Base-by-base conservation (phyloP, 2,329 filamentous ascomycete species). In the Chrysoporthe deuterocubensis region DNA sequence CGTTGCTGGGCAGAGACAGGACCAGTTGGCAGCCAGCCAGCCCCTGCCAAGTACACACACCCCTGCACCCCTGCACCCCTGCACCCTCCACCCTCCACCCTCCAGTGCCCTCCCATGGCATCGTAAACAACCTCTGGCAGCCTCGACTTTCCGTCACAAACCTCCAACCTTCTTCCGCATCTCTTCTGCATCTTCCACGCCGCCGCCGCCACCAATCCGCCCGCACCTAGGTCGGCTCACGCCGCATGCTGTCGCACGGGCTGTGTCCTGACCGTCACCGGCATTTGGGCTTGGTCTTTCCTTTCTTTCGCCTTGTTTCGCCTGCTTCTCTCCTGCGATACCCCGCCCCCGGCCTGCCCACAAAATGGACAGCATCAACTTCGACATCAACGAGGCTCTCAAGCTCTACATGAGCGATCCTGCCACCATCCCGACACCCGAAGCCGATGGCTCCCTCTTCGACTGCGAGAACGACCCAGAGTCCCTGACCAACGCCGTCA, bases 361-460 rank as follows among this genome's bases (percentile, higher is more conserved):
- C 78, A 79, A 71, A 78, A 91, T 91, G 89, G 91, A 84, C 76
- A 92, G 92, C 83, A 87, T 94, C 78, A 87, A 90, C 76, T 99
- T 99, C 82, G 93, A 98, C 79, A 93, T 99, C 80, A 97, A 97
- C 79, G 92, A 97, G 83, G 93, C 94, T 72, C 91, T 98, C 79
- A 97, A 97, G 85, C 88, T 93, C 78, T 99, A 97, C 81, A 92
- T 97, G 87, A 96, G 93, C 81, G 95, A 98, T 78, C 95, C 96
- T 9, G 84, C 89, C 58, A 87, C 89, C 50, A 92, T 98, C 66
- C 84, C 91, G 8, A 97, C 94, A 2, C 90, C 92, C 56, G 95
- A 98, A 78, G 96, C 94, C 66, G 92, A 96, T 73, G 81, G 89
- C 57, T 88, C 91, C 69, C 88, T 99, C 26, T 85, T 94, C 74